Percentiles rank a stretch among this genome's conserved stretches.
Conservation (phyloP, 176 grass and related monocot genomes). For the Oryza glaberrima region DNA sequence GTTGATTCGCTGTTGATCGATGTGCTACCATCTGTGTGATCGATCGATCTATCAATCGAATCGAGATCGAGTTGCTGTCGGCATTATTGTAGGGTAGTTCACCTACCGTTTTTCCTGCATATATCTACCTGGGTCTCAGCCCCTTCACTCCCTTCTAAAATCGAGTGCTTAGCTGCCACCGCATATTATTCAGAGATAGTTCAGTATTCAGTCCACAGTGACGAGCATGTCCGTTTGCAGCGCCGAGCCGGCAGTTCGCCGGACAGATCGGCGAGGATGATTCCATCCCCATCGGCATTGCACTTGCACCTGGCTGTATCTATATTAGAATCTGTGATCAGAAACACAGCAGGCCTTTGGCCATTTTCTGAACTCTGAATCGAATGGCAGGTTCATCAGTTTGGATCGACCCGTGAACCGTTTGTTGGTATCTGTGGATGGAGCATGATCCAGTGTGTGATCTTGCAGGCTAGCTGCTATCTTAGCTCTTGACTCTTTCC, state of each 20-base stretch:
- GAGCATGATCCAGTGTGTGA: neutral
- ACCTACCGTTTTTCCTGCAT: conserved; percentile 32
- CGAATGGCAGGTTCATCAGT: neutral
- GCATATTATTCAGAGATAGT: neutral
- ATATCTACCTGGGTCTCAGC: neutral
- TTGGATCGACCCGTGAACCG: conserved; percentile 33
- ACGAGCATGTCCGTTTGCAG: neutral
- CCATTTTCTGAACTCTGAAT: conserved; percentile 13
- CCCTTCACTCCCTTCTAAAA: neutral
- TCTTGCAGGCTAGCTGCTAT: conserved; percentile 21
- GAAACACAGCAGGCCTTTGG: neutral
- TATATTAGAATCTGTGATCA: neutral
- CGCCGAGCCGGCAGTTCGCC: neutral
- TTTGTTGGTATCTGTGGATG: neutral
- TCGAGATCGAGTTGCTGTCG: conserved; percentile 27
- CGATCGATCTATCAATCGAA: neutral
- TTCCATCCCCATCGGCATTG: conserved; percentile 6
- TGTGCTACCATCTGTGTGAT: neutral
- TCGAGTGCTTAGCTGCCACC: conserved; percentile 1
- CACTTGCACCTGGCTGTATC: neutral
- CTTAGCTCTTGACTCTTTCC: neutral
- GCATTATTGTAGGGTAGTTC: conserved; percentile 39
- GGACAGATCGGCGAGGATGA: neutral
- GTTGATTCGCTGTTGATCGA: conserved; percentile 17
- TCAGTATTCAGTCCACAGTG: neutral